These are phyloP conservation scores for Polytolypa hystricis DNA, from an alignment of 2,329 filamentous ascomycete species.

Conservation along the genomic window DNA sequence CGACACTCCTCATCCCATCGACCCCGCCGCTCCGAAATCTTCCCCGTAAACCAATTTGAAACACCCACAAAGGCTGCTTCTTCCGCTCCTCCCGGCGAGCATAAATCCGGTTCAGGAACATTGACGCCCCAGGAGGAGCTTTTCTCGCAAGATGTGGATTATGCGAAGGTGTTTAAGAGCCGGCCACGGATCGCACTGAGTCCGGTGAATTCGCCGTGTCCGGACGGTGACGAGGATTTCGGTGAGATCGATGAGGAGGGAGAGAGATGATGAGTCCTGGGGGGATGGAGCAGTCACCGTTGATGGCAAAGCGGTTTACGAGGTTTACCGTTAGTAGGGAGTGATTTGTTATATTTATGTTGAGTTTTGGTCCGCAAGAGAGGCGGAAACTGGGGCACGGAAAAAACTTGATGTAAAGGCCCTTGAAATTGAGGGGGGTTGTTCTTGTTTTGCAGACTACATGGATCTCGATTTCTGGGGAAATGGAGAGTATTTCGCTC, in stretches of 20 bases:
- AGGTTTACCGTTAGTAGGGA: background rate
- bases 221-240: constrained; percentile 6
- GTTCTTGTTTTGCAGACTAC: too few species aligned
- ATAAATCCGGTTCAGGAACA: constrained; percentile 25
- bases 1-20: constrained; percentile 12
- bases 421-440: too few species aligned
- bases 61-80: constrained; percentile 40
- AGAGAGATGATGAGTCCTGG: constrained; percentile 3
- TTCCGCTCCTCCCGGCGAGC: too few species aligned
- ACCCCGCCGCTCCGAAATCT: constrained; percentile 29
- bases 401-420: too few species aligned
- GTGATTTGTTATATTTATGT: too few species aligned
- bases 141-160: constrained; percentile 60
- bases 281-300: constrained; percentile 8
- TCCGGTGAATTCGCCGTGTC: constrained; percentile 41
- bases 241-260: constrained; percentile 3
- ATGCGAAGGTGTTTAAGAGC: constrained; percentile 75
- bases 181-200: constrained; percentile 70
- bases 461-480: too few species aligned
- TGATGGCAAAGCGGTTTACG: constrained; percentile 4
- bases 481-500: too few species aligned
- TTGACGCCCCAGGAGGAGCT: constrained; percentile 55
- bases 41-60: constrained; percentile 47
- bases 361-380: too few species aligned
- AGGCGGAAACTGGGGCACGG: too few species aligned